Base-by-base conservation (phyloP, 176 grass and related monocot genomes). In the Oryza punctata region DNA sequence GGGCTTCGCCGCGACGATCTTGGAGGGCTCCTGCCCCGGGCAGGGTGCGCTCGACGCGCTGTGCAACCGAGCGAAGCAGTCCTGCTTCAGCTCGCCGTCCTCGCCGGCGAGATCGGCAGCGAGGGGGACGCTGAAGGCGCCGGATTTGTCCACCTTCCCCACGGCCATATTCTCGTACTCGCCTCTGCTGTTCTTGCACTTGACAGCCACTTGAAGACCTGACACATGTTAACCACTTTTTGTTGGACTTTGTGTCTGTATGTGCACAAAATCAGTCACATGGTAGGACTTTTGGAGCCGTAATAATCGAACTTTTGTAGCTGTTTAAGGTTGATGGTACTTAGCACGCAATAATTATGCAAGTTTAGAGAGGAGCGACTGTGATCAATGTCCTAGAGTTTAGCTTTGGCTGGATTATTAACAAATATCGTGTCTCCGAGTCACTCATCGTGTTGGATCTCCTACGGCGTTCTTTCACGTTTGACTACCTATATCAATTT, bases 161-260 rank as follows among this genome's bases (percentile, higher is more conserved):
- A 77, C 26, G 57, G 52, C 82, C 73, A 80, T 84, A 70, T 75
- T 86, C 70, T 94, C 75, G 75, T 88, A 86, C 49, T 86, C 67
- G 25, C 85, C 85, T 28, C 23, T 28, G 75, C 65, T 43, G 14
- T 78, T 79, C 81, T 86, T 91, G 72, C 92, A 94, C 49, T 91
- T 88, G 46, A 94, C 77, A 16, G 28, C 86, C 41, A 86, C 88
- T 18, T 86, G 83, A 37, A 94, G 83, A 82, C 88, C 88, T 94
- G 88, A 18, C 1, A 44, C 40, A 75, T 24, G 43, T 9, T 13
- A 19, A 86, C 57, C 21, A 23, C 21, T 1, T 60, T 60, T 9
- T 50, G 16, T 19, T 54, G 5, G 49, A 54, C 0, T 54, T 54
- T 19, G 1, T 19, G 1, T 19, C 15, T 1, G 5, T 19, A 7